phyloP scores from a whole-genome alignment of 116 monocot species.

The Phalaenopsis hybrid region DNA sequence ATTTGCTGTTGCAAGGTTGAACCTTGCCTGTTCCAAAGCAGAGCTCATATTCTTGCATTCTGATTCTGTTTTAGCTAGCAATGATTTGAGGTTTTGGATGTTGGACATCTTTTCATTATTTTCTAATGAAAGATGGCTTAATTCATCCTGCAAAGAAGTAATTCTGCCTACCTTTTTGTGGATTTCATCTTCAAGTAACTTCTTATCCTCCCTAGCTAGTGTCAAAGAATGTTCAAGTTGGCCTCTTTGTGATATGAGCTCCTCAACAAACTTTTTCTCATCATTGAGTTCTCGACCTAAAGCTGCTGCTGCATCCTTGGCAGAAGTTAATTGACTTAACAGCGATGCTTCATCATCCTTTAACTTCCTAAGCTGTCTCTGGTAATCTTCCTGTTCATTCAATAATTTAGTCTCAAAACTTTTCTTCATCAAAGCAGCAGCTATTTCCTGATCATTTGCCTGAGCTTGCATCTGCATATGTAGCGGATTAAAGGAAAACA shows the following conservation, averaged over 20 bases:
- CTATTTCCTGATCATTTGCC: conserved; percentile 32
- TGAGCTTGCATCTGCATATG: conserved; percentile 39
- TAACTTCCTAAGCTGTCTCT: conserved; percentile 33
- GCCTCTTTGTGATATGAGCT: conserved; percentile 37
- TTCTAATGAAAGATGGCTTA: conserved; percentile 48
- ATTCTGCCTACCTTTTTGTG: conserved; percentile 35
- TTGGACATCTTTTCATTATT: conserved; percentile 60
- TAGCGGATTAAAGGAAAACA: background rate
- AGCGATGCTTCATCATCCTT: conserved; percentile 42
- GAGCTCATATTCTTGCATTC: conserved; percentile 41
- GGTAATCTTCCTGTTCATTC: conserved; percentile 37
- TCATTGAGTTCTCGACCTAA: conserved; percentile 42
- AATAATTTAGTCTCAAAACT: conserved; percentile 35
- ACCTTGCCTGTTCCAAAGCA: conserved; percentile 33
- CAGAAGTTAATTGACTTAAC: conserved; percentile 34
- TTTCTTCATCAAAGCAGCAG: conserved; percentile 31
- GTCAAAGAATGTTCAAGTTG: conserved; percentile 28
- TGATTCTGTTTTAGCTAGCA: conserved; percentile 40
- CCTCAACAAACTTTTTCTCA: conserved; percentile 35
- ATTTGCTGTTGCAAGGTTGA: conserved; percentile 36
- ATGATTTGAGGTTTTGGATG: conserved; percentile 36
- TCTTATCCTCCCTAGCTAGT: conserved; percentile 44
- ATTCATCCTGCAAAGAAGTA: conserved; percentile 45
- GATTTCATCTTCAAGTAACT: conserved; percentile 42
- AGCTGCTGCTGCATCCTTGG: conserved; percentile 30